Evolutionary conservation across 2,329 filamentous ascomycete genomes (phyloP), one percentile per base, ranked within the genome.

Genomic region (Fonsecaea nubica): DNA sequence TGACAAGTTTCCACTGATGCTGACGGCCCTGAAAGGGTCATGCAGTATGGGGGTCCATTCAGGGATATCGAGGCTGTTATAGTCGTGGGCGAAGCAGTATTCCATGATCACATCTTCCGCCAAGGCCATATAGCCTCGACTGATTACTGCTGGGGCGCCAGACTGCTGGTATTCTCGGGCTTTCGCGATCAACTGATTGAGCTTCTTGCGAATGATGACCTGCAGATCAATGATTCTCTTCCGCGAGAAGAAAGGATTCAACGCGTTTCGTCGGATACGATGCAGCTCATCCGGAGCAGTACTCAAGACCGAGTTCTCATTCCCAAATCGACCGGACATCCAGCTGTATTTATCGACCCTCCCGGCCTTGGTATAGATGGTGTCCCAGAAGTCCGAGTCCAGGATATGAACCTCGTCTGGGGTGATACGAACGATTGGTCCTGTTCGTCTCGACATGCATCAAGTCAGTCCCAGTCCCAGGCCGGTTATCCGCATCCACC

Each of bases 221-320:
- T 78, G 75, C 1, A 82, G 69, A 1, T 70, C 71, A 6, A 71
- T 64, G 21, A 83, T 75, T 5, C 77, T 76, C 10, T 73, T 72
- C 33, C 74, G 76, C 1, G 81, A 82, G 69, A 83, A 84, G 72
- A 81, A 83, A 0, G 74, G 76, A 61, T 77, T 80, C 55, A 84
- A 66, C 1, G 79, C 74, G 4, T 67, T 74, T 13, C 81, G 78
- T 2, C 82, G 78, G 15, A 75, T 72, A 1, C 79, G 78, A 67
- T 84, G 82, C 5, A 77, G 71, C 32, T 80, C 75, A 64, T 81
- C 77, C 2, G 74, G 69, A n/a, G 78, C 72, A 0, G 80, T 82
- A 1, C 57, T 65, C 2, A 60, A 40, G 15, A 58, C 63, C 6
- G 66, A 58, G 2, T 58, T 65, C 15, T 63, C 62, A 21, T 62